Conservation (phyloP, 495 filamentous ascomycete genomes). For the Corynascus novoguineensis region DNA sequence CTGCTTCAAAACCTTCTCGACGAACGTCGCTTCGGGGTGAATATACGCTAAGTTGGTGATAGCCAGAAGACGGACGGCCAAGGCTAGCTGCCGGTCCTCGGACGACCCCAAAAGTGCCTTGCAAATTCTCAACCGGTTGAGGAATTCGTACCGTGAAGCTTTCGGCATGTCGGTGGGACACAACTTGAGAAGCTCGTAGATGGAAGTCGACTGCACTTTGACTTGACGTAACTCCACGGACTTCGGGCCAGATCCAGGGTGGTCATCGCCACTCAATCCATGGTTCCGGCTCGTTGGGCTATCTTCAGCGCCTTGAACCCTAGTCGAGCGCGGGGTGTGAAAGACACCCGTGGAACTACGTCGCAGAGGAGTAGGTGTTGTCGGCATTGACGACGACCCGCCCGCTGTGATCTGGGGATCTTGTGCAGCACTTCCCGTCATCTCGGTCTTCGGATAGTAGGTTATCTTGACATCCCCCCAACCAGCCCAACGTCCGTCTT, state of each 20-base stretch:
- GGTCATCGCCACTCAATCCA: constrained; percentile 47
- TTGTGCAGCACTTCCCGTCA: constrained; percentile 6
- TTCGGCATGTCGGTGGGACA: constrained; percentile 62
- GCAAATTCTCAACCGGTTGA: constrained; percentile 78
- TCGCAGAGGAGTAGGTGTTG: constrained; percentile 44
- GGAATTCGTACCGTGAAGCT: constrained; percentile 72
- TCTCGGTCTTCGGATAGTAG: constrained; percentile 39
- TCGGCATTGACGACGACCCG: constrained; percentile 23
- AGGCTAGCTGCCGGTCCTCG: constrained; percentile 64
- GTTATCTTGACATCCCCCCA: constrained; percentile 47
- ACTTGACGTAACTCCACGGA: constrained; percentile 66
- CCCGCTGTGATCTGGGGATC: constrained; percentile 11
- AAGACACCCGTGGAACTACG: constrained; percentile 39
- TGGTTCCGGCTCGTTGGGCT: constrained; percentile 33
- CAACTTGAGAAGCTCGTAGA: constrained; percentile 62
- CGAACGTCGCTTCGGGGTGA: constrained; percentile 68
- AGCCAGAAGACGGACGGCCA: constrained; percentile 77
- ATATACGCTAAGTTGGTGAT: constrained; percentile 91
- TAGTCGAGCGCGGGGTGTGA: constrained; percentile 35
- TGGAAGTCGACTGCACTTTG: constrained; percentile 52
- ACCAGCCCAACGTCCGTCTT: constrained; percentile 41
- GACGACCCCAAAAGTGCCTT: constrained; percentile 62
- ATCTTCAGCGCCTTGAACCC: constrained; percentile 35
- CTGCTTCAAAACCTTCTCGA: constrained; percentile 76
- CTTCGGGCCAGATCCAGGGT: constrained; percentile 45